phyloP scores from a whole-genome alignment of 208 protist species.

The Herpetomonas muscarum region DNA sequence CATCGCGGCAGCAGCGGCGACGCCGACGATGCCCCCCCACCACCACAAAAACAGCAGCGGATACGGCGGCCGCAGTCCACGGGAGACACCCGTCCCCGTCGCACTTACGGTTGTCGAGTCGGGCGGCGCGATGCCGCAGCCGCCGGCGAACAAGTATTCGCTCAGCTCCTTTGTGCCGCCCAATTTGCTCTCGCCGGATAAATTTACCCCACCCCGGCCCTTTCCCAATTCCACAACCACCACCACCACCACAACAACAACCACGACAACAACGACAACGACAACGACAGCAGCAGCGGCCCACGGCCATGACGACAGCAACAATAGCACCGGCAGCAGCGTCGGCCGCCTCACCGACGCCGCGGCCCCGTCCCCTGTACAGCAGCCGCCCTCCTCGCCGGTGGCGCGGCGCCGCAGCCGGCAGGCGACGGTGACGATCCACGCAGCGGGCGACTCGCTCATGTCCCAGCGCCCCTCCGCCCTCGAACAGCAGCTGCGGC shows the following conservation, averaged over 20 bases:
- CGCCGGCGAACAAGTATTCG: background rate
- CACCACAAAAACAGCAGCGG: background rate
- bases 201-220: too few relatives aligned
- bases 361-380: background rate
- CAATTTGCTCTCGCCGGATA: too few relatives aligned
- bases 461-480: background rate
- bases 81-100: background rate
- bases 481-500: slow-evolving; percentile 8
- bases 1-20: too few relatives aligned
- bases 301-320: too few relatives aligned
- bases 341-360: background rate
- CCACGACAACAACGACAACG: too few relatives aligned
- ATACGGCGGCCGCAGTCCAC: background rate
- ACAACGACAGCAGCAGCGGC: too few relatives aligned
- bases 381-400: too few relatives aligned
- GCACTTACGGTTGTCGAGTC: background rate
- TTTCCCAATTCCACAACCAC: too few relatives aligned
- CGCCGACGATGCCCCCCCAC: background rate
- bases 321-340: too few relatives aligned
- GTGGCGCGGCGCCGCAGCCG: background rate
- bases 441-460: slow-evolving; percentile 9
- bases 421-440: slow-evolving; percentile 6
- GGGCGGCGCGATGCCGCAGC: background rate
- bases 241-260: too few relatives aligned
- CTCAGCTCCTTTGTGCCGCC: background rate